Conservation (phyloP, 768 basidiomycete species). For the Tubosaeta sp. region DNA sequence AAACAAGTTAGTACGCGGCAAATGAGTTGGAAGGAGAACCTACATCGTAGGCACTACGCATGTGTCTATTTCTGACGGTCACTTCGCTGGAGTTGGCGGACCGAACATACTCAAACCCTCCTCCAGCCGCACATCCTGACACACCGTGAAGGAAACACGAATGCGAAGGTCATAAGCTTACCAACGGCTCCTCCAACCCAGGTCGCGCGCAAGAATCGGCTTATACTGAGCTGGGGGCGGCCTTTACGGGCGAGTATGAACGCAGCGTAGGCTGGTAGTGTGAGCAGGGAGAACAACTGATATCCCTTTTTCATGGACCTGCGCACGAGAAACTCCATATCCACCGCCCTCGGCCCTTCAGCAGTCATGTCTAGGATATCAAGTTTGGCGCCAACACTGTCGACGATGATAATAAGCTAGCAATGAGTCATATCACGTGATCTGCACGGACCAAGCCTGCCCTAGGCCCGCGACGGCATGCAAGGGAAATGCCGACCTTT, state of each 20-base stretch:
- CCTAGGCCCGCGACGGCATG: conserved; percentile 17
- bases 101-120: conserved; percentile 57
- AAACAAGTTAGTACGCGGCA: conserved; percentile 2
- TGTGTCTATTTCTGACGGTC: conserved; percentile 44
- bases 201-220: conserved; percentile 63
- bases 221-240: conserved; percentile 50
- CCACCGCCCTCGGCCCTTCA: conserved; percentile 38
- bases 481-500: conserved; percentile 14
- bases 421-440: conserved; percentile 19
- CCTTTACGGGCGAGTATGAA: conserved; percentile 54
- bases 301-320: conserved; percentile 65
- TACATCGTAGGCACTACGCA: conserved; percentile 59
- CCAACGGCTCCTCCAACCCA: conserved; percentile 68
- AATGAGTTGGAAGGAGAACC: conserved; percentile 6
- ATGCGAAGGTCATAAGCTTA: background rate
- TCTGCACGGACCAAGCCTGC: conserved; percentile 30
- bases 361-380: conserved; percentile 13
- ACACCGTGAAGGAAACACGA: background rate
- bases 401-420: conserved; percentile 2
- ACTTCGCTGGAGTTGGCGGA: conserved; percentile 51
- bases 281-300: conserved; percentile 58
- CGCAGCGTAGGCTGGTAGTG: conserved; percentile 56
- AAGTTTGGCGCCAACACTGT: background rate
- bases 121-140: conserved; percentile 41
- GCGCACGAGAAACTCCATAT: conserved; percentile 64